Conservation (phyloP, 306 rosid species). For the Vigna angularis region DNA sequence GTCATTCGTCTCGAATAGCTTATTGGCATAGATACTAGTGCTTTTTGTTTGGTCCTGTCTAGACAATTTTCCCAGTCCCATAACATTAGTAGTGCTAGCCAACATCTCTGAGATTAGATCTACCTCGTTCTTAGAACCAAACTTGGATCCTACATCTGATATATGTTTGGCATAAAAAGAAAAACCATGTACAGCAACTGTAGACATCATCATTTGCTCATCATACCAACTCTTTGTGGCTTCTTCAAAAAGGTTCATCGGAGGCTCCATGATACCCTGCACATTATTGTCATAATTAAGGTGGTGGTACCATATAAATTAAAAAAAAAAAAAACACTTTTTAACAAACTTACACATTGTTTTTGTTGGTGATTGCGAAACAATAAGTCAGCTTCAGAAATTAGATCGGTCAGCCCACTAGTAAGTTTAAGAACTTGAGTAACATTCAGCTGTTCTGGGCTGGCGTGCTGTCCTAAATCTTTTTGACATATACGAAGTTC, state of each 20-base stretch:
- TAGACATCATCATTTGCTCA: conserved; percentile 72
- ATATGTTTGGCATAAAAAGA: conserved; percentile 66
- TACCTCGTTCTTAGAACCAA: conserved; percentile 51
- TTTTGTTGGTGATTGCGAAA: conserved; percentile 57
- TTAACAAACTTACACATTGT: conserved; percentile 58
- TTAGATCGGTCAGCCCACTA: conserved; percentile 68
- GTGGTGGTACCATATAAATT: conserved; percentile 4
- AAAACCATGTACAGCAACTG: conserved; percentile 80
- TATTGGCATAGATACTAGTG: conserved; percentile 34
- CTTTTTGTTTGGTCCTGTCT: conserved; percentile 50
- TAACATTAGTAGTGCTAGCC: conserved; percentile 58
- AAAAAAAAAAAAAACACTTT: neutral
- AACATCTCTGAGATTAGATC: conserved; percentile 72
- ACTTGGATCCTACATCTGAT: conserved; percentile 57
- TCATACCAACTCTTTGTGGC: conserved; percentile 60
- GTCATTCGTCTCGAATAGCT: conserved; percentile 45
- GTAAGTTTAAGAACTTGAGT: conserved; percentile 62
- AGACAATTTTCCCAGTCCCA: conserved; percentile 65
- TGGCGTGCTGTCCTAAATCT: conserved; percentile 61
- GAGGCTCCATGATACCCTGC: conserved; percentile 75
- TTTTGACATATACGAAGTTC: conserved; percentile 54
- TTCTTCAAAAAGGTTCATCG: conserved; percentile 56
- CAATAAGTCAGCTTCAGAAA: conserved; percentile 75
- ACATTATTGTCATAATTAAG: conserved; percentile 40
- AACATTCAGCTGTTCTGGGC: conserved; percentile 57